phyloP scores from a whole-genome alignment of 345 rosid genomes.

The Balakata baccata region DNA sequence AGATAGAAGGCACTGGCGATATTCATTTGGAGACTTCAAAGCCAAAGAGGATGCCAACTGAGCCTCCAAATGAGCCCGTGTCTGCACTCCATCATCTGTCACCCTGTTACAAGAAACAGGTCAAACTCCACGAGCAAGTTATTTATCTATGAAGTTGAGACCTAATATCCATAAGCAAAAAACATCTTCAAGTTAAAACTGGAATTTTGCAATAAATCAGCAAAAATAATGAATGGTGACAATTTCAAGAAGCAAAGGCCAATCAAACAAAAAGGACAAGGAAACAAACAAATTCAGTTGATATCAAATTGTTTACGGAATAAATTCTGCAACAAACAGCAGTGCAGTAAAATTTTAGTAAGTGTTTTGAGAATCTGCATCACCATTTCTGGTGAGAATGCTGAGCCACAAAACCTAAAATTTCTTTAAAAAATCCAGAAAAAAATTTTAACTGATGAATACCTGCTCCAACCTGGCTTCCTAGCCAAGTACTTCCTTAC shows the following conservation, averaged over 20 bases:
- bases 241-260: background rate
- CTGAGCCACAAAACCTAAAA: background rate
- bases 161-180: background rate
- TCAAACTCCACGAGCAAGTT: conserved; percentile 14
- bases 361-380: background rate
- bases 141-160: background rate
- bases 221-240: conserved; percentile 3
- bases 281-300: background rate
- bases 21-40: conserved; percentile 80
- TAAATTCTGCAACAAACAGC: background rate
- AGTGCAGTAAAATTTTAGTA: background rate
- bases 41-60: conserved; percentile 88
- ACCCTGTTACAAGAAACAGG: conserved; percentile 46
- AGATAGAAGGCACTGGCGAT: conserved; percentile 90
- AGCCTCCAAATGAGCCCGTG: conserved; percentile 93
- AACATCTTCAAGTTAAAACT: background rate
- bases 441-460: background rate
- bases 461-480: conserved; percentile 99
- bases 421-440: background rate
- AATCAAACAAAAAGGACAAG: background rate
- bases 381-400: background rate
- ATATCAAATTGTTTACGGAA: background rate
- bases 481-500: conserved; percentile 91
- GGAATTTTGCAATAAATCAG: background rate
- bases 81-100: conserved; percentile 94